phyloP scores from a whole-genome alignment of 78 protist species.

The Corallochytrium limacisporum region DNA sequence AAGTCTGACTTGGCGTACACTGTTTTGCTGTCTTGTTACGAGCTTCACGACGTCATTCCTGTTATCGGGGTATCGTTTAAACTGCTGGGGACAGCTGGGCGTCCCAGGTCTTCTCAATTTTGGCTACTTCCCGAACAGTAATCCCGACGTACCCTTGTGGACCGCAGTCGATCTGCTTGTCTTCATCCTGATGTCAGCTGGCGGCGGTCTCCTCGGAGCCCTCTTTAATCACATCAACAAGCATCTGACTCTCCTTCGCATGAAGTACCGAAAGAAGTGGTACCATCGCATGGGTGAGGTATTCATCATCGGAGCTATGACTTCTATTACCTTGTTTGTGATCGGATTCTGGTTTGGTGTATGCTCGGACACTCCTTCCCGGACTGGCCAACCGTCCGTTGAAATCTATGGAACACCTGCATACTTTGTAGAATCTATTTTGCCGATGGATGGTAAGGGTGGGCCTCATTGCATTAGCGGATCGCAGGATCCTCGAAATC shows the following conservation, averaged over 20 bases:
- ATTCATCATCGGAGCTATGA: not conserved
- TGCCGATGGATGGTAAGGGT: not conserved
- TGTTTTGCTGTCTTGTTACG: slow-evolving; percentile 8
- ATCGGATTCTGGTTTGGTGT: no score
- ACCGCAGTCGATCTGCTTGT: slow-evolving; percentile 32
- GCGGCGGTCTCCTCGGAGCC: slow-evolving; percentile 72
- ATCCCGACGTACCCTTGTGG: not conserved
- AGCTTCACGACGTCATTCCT: not conserved
- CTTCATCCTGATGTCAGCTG: slow-evolving; percentile 42
- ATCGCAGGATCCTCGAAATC: no score
- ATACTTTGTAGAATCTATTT: not conserved
- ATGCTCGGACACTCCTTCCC: not conserved
- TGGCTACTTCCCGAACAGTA: slow-evolving; percentile 2
- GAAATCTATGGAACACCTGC: not conserved
- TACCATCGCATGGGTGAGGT: slow-evolving; percentile 3
- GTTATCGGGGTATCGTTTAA: slow-evolving; percentile 2
- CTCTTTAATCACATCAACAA: slow-evolving; percentile 25
- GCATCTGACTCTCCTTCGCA: slow-evolving; percentile 13
- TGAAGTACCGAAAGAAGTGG: not conserved
- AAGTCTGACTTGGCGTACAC: slow-evolving; percentile 68
- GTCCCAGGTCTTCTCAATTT: slow-evolving; percentile 44
- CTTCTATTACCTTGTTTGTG: not conserved
- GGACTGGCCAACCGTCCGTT: not conserved
- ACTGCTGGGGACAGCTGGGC: not conserved
- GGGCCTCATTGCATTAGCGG: not conserved